Base-by-base conservation (phyloP, 371 early-diverging fungal species). In the Mortierella sp. region DNA sequence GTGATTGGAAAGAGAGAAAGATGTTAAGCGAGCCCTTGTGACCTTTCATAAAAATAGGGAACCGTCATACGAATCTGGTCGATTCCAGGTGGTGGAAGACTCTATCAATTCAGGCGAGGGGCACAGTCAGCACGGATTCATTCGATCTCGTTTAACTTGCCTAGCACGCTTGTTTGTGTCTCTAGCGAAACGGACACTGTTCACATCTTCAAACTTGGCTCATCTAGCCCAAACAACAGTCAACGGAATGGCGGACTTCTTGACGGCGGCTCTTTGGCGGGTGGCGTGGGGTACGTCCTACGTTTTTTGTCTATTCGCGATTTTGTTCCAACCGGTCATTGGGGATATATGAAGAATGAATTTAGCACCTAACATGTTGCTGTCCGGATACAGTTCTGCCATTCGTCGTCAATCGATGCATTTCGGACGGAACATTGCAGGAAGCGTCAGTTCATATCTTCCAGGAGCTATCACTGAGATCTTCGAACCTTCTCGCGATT, bases 1-100 rank as follows among this genome's bases (percentile, higher is more conserved):
- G n/a, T n/a, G n/a, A 21, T 12, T 30, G 19, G 41, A 41, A 41
- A 41, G 16, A 8, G 16, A 41, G 41, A 16, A 8, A 41, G 16
- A 41, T 16, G 16, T 41, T 41, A 45, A 19, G n/a, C 12, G 10
- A 39, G 7, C 10, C 10, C 14, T 39, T 39, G 7, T 39, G 39
- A 8, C 39, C 39, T 39, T 14, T 39, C 39, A 8, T 14, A 53
- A 38, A 14, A 13, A 42, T 63, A 94, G 93, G 98, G 98, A 2
- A 98, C 98, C 1, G 94, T 98, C 2, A 95, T 98, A 56, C 91
- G 98, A 18, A 96, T 98, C 12, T 98, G 96, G 69, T 87, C 95
- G 1, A 85, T 96, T 24, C 95, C 95, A 12, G 86, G 90, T 58
- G 96, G 93, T 30, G 86, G 91, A 62, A 91, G 94, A 70, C 86